These are phyloP conservation scores for Vanrija sp. DNA, from an alignment of 1,284 basidiomycete species.

Conservation along the genomic window DNA sequence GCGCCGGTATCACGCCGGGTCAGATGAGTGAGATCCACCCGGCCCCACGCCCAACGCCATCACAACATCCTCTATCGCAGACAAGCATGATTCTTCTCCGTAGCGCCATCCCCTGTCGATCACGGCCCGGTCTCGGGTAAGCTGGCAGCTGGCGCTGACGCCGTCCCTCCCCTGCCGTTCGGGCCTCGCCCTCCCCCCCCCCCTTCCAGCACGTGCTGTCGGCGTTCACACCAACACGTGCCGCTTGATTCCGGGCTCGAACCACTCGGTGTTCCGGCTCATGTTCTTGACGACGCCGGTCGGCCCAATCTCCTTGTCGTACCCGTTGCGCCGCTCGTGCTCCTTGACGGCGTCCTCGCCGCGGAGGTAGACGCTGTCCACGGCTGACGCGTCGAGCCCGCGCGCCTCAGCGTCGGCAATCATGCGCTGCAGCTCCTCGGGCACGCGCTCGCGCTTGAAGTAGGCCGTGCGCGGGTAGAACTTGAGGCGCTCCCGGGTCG, in stretches of 20 bases:
- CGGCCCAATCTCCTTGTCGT: slow-evolving; percentile 28
- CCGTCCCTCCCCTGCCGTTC: no score
- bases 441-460: slow-evolving; percentile 24
- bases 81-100: no score
- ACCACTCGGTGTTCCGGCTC: not conserved
- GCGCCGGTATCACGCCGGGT: no score
- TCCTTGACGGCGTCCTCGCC: slow-evolving; percentile 27
- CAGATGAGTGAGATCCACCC: no score
- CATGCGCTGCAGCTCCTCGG: slow-evolving; percentile 25
- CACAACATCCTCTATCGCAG: no score
- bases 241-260: not conserved
- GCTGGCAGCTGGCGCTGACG: no score
- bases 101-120: no score
- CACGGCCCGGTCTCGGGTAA: no score
- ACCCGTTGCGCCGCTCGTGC: slow-evolving; percentile 29
- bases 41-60: no score
- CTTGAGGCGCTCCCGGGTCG: slow-evolving; percentile 18
- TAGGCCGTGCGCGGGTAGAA: slow-evolving; percentile 29
- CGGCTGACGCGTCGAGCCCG: slow-evolving; percentile 6
- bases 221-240: slow-evolving; percentile 5
- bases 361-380: slow-evolving; percentile 27
- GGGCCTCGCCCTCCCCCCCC: no score
- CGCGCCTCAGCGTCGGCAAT: slow-evolving; percentile 18
- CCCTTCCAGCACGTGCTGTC: no score
- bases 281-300: slow-evolving; percentile 7